Evolutionary conservation across 768 basidiomycete species (phyloP), one percentile per base, ranked within the genome.

Genomic region (Boletus rubroflammeus): DNA sequence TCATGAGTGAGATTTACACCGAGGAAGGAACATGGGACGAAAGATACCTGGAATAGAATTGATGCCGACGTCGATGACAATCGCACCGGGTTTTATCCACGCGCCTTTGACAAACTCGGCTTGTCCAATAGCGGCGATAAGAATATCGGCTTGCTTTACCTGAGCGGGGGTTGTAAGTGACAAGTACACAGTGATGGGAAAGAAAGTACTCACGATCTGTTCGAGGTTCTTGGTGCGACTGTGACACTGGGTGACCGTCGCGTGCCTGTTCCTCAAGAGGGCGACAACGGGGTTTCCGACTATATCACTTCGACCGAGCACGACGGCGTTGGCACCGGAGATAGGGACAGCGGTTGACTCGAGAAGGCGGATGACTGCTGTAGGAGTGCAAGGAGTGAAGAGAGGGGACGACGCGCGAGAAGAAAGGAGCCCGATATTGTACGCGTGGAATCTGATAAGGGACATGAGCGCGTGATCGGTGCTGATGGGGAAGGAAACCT

Each of bases 231-330:
- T 83, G 51, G 96, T 95, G 38, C 83, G 81, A 60, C 92, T 94
- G 72, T 99, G 97, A 72, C 96, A 98, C 71, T 98, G 96, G 21
- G 94, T 98, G 57, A 98, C 93, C 21, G 97, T 99, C 2, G 97
- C 95, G 67, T 98, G 90, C 56, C 81, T 83, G 68, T 86, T 89
- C 62, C 93, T 79, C 50, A 99, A 78, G 80, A 99, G 86, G 32
- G 92, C 88, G 35, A 87, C 86, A 47, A 98, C 94, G 28, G 97
- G 97, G 62, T 84, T 96, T 51, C 97, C 97, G 52, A 99, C 97
- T 64, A 99, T 98, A 67, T 99, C 97, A 67, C 90, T 93, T 60
- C 97, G 87, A 56, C 97, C 97, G 41, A 99, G 86, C 23, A 99
- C 93, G 54, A 98, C 95, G 11, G 88, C 85, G 64, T 85, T 82